A percentile compares a stretch with the other conserved stretches of the same genome.
Evolutionary conservation across 805 yeast species (phyloP).

Genomic region (Barnettozyma populi): DNA sequence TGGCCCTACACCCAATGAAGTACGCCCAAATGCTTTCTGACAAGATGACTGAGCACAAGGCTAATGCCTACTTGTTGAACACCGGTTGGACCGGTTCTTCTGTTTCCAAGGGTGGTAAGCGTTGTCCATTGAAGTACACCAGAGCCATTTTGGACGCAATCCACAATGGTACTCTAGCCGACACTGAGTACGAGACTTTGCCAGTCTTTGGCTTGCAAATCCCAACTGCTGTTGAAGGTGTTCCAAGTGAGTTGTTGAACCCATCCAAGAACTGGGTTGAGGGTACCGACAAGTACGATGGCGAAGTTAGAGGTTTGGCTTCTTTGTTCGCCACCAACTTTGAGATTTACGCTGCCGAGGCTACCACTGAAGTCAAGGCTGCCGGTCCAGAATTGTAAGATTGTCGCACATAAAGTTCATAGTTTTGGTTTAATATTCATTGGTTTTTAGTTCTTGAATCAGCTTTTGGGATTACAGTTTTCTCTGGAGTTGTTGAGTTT

Average conservation of each 20-base stretch:
- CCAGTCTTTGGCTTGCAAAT: constrained; percentile 83
- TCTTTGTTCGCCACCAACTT: constrained; percentile 80
- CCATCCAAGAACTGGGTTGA: constrained; percentile 79
- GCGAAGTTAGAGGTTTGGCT: constrained; percentile 64
- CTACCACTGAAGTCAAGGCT: constrained; percentile 80
- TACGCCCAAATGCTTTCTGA: constrained; percentile 94
- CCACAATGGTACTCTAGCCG: constrained; percentile 81
- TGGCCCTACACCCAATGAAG: constrained; percentile 96
- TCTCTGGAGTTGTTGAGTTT: constrained; percentile 1
- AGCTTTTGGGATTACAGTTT: not conserved
- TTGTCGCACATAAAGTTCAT: constrained; percentile 1
- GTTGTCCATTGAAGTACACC: constrained; percentile 96
- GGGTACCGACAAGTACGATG: constrained; percentile 45
- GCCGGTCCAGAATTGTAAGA: constrained; percentile 68
- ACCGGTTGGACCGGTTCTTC: constrained; percentile 99
- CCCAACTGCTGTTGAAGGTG: constrained; percentile 71
- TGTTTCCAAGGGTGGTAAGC: constrained; percentile 88
- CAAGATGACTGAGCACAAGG: constrained; percentile 82
- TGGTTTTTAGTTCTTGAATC: not conserved
- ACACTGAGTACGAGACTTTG: constrained; percentile 77
- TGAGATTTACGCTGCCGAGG: constrained; percentile 72
- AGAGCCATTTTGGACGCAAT: constrained; percentile 93
- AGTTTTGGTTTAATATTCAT: constrained; percentile 3
- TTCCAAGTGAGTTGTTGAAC: constrained; percentile 79
- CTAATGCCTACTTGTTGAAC: constrained; percentile 93